phyloP scores from a whole-genome alignment of 352 stramenopile genomes.

The Phytophthora fragariae region DNA sequence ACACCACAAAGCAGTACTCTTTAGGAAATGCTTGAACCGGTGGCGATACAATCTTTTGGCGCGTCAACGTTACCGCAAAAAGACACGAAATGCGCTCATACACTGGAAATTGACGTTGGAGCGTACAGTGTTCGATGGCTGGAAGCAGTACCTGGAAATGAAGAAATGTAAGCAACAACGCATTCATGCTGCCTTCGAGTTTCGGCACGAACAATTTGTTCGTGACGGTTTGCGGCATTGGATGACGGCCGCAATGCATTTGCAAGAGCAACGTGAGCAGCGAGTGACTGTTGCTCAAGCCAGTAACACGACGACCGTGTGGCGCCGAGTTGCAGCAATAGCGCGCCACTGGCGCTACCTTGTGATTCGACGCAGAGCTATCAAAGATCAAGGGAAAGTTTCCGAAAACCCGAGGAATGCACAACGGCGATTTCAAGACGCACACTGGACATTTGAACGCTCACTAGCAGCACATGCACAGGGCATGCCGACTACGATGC shows the following conservation, averaged over 20 bases:
- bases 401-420: neutral
- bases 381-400: conserved; percentile 7
- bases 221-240: conserved; percentile 55
- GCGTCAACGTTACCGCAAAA: conserved; percentile 28
- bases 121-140: conserved; percentile 38
- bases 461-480: conserved; percentile 1
- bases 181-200: conserved; percentile 59
- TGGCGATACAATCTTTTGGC: conserved; percentile 41
- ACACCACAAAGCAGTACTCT: conserved; percentile 36
- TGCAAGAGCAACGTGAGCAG: conserved; percentile 47
- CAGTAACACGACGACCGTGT: conserved; percentile 29
- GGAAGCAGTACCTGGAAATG: conserved; percentile 41
- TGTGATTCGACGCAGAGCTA: conserved; percentile 20
- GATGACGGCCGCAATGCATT: conserved; percentile 50
- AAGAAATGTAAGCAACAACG: conserved; percentile 49
- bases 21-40: conserved; percentile 39
- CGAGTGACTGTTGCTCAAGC: conserved; percentile 31
- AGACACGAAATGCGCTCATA: conserved; percentile 44
- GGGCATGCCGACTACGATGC: neutral
- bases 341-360: conserved; percentile 46
- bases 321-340: conserved; percentile 43
- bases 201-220: conserved; percentile 55
- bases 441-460: conserved; percentile 13
- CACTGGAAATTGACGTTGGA: conserved; percentile 66
- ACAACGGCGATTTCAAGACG: conserved; percentile 10